Evolutionary conservation across 176 grass and related monocot species (phyloP), one percentile per base, ranked within the genome.

Genomic region (Bonia amplexicaulis): DNA sequence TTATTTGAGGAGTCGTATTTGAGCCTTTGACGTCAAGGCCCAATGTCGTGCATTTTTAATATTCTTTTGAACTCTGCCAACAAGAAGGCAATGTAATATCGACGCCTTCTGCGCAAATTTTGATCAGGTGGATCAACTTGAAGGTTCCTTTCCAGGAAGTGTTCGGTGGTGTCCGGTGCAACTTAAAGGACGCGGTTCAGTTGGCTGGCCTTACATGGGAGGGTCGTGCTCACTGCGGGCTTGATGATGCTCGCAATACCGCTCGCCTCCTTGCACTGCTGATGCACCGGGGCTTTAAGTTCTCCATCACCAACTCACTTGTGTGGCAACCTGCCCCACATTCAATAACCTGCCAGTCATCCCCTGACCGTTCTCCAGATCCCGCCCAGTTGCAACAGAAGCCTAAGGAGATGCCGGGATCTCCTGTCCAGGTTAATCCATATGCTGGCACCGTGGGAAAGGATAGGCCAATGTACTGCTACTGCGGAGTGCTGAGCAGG

Each of bases 161-260:
- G 41, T 98, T 90, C 86, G 84, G 85, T 27, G 89, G 90, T 54
- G 85, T 85, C 23, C 87, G 89, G 39, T 98, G 96, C 87, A 92
- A 93, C 78, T 88, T 98, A 46, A 95, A 98, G 77, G 91, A 98
- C 20, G 93, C 96, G 6, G 96, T 98, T 51, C 85, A 98, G 89
- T 85, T 85, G 66, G 91, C 93, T 67, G 96, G 96, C 42, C 78
- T 98, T 55, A 87, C 87, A 64, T 98, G 96, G 96, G 96, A 98
- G 92, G 96, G 96, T 4, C 93, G 96, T 45, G 91, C 96, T 9
- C 96, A 98, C 85, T 95, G 96, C 29, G 93, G 96, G 5, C 93
- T 98, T 31, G 93, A 98, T 10, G 96, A 98, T 68, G 96, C 96
- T 17, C 91, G 96, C 77, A 98, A 98, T 45, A 98, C 96, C 25